A percentile compares a stretch with the other conserved stretches of the same genome.
phyloP scores from a whole-genome alignment of 495 filamentous ascomycete species.

The Penicillium cosmopolitanum region DNA sequence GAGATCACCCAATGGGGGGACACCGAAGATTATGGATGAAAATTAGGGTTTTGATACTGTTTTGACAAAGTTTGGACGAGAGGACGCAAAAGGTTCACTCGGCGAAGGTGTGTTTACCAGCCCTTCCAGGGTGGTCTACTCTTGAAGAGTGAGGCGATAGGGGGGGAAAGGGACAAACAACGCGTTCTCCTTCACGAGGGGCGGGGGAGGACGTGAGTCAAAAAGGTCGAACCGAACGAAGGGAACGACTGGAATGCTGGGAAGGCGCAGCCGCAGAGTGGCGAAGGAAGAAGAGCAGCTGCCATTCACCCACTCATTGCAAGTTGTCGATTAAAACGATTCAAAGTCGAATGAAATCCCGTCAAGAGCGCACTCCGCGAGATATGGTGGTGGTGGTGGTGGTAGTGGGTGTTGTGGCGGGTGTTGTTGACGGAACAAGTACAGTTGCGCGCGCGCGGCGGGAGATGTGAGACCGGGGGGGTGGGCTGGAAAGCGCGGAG shows the following conservation, averaged over 20 bases:
- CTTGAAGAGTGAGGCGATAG: slow-evolving; percentile 12
- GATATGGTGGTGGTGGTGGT: not conserved
- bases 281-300: slow-evolving; percentile 11
- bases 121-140: slow-evolving; percentile 12
- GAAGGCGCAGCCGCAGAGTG: slow-evolving; percentile 26
- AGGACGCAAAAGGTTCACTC: not conserved
- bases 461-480: not conserved
- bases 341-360: slow-evolving; percentile 13
- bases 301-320: slow-evolving; percentile 28
- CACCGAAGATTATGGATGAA: not conserved
- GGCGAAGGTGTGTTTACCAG: slow-evolving; percentile 2
- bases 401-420: no score
- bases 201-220: slow-evolving; percentile 14
- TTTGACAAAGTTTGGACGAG: not conserved
- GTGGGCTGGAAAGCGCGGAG: not conserved
- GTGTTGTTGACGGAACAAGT: slow-evolving; percentile 26
- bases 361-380: slow-evolving; percentile 7
- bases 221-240: slow-evolving; percentile 1
- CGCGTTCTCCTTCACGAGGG: slow-evolving; percentile 7
- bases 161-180: slow-evolving; percentile 15
- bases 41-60: not conserved
- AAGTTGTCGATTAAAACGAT: slow-evolving; percentile 6
- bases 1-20: slow-evolving; percentile 4
- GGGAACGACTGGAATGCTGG: slow-evolving; percentile 27
- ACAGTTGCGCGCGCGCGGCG: slow-evolving; percentile 16